These are phyloP conservation scores for Alternaria triticimaculans DNA, from an alignment of 2,329 filamentous ascomycete species.

Conservation along the genomic window DNA sequence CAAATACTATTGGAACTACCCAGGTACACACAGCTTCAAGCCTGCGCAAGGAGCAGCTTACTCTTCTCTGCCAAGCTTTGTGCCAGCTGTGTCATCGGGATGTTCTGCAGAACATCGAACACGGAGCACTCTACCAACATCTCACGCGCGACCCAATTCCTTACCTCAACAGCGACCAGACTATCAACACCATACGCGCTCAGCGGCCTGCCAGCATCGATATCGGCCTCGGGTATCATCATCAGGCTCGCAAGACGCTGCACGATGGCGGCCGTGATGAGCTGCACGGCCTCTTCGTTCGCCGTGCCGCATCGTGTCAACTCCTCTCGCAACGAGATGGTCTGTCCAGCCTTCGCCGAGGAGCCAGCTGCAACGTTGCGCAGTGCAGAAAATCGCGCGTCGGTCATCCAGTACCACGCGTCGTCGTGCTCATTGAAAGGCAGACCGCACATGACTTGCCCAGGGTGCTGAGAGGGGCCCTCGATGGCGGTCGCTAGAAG, in stretches of 20 bases:
- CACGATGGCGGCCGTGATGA: slow-evolving; percentile 9
- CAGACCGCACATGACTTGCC: slow-evolving; percentile 12
- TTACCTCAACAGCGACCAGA: slow-evolving; percentile 26
- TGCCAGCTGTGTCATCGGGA: slow-evolving; percentile 12
- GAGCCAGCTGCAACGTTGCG: slow-evolving; percentile 7
- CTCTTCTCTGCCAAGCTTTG: slow-evolving; percentile 15
- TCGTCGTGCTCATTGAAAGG: slow-evolving; percentile 12
- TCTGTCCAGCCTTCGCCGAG: slow-evolving; percentile 2
- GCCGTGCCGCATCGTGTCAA: slow-evolving; percentile 5
- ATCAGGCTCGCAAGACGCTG: slow-evolving; percentile 14
- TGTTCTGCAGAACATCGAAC: slow-evolving; percentile 16
- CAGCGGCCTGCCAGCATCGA: slow-evolving; percentile 25
- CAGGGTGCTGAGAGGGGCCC: slow-evolving; percentile 3
- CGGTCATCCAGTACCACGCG: slow-evolving; percentile 9
- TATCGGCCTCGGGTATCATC: slow-evolving; percentile 17
- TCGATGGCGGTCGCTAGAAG: slow-evolving; percentile 10
- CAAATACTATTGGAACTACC: not conserved
- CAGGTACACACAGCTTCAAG: not conserved
- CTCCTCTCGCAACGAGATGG: slow-evolving; percentile 3
- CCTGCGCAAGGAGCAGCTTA: slow-evolving; percentile 2
- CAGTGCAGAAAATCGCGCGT: slow-evolving; percentile 8
- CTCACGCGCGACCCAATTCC: slow-evolving; percentile 17
- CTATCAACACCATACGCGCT: slow-evolving; percentile 28
- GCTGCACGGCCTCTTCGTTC: slow-evolving; percentile 6
- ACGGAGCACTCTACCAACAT: slow-evolving; percentile 9